phyloP scores from a whole-genome alignment of 2,329 filamentous ascomycete species.

The Cytospora mali region DNA sequence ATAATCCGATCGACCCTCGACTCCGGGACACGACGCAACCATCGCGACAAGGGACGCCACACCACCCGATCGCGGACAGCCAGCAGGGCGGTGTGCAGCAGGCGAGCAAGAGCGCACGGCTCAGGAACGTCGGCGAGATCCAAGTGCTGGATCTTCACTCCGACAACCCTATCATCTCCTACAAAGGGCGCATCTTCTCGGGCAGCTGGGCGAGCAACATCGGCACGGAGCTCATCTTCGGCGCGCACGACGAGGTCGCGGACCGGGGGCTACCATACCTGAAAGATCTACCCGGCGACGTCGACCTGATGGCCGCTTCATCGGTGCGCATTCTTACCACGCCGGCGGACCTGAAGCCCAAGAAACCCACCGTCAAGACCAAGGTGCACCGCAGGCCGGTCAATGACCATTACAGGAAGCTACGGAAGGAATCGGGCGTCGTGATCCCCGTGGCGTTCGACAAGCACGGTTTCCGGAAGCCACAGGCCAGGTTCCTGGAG shows the following conservation, averaged over 20 bases:
- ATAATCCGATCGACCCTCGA: conserved; percentile 27
- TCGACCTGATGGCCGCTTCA: conserved; percentile 73
- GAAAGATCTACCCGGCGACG: conserved; percentile 57
- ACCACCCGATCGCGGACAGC: conserved; percentile 23
- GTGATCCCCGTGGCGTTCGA: conserved; percentile 50
- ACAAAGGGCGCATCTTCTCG: conserved; percentile 75
- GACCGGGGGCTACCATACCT: conserved; percentile 47
- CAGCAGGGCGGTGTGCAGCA: neutral
- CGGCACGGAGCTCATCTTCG: conserved; percentile 81
- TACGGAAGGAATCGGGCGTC: conserved; percentile 47
- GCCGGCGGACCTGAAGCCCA: conserved; percentile 61
- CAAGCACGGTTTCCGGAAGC: conserved; percentile 50
- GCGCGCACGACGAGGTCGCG: conserved; percentile 44
- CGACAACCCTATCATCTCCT: conserved; percentile 74
- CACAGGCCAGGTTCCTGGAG: conserved; percentile 63
- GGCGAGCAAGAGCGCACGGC: conserved; percentile 9
- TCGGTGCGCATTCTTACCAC: conserved; percentile 70
- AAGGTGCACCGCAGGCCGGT: conserved; percentile 40
- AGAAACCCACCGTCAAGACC: conserved; percentile 33
- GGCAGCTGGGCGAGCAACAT: conserved; percentile 82
- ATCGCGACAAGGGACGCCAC: conserved; percentile 8
- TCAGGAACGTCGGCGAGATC: conserved; percentile 47
- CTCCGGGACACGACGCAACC: conserved; percentile 14
- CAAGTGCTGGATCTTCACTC: conserved; percentile 86
- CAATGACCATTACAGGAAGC: conserved; percentile 29